Conservation (phyloP, 2,329 filamentous ascomycete species). For the Phyllosticta capitalensis region DNA sequence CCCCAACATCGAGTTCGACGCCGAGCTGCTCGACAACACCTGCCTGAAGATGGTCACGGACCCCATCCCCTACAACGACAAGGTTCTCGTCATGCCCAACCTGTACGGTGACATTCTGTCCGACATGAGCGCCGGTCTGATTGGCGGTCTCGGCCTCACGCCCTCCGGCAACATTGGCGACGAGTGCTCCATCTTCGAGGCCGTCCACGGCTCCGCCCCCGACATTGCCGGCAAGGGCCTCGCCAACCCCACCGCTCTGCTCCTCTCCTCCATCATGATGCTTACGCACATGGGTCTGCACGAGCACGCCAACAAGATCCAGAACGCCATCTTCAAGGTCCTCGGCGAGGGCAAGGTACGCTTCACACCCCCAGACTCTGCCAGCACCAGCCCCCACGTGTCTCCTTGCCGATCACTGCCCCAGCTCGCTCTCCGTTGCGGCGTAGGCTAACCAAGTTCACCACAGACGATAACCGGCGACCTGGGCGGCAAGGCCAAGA, state of each 20-base stretch:
- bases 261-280: conserved; percentile 99
- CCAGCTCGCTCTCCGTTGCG: background rate
- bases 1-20: conserved; percentile 91
- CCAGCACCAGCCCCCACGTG: background rate
- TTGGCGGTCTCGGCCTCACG: conserved; percentile 92
- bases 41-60: conserved; percentile 99
- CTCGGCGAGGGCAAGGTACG: conserved; percentile 85
- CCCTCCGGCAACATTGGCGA: conserved; percentile 98
- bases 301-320: conserved; percentile 76
- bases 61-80: conserved; percentile 95
- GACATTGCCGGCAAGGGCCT: conserved; percentile 94
- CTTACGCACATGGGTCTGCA: conserved; percentile 92
- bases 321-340: conserved; percentile 90
- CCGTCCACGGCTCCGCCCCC: conserved; percentile 92
- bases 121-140: conserved; percentile 98
- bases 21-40: conserved; percentile 97
- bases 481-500: conserved; percentile 93
- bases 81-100: conserved; percentile 96
- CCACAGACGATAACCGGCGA: conserved; percentile 74
- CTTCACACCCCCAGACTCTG: conserved; percentile 4
- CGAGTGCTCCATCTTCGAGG: conserved; percentile 99
- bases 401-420: conserved; percentile 14
- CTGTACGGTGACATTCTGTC: conserved; percentile 99
- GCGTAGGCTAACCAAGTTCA: conserved; percentile 10
- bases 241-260: conserved; percentile 92